Percentiles rank a stretch among this genome's conserved stretches.
These are phyloP conservation scores for Fraxinus xanthoxyloides DNA, from an alignment of 305 asterid species.

Conservation along the genomic window DNA sequence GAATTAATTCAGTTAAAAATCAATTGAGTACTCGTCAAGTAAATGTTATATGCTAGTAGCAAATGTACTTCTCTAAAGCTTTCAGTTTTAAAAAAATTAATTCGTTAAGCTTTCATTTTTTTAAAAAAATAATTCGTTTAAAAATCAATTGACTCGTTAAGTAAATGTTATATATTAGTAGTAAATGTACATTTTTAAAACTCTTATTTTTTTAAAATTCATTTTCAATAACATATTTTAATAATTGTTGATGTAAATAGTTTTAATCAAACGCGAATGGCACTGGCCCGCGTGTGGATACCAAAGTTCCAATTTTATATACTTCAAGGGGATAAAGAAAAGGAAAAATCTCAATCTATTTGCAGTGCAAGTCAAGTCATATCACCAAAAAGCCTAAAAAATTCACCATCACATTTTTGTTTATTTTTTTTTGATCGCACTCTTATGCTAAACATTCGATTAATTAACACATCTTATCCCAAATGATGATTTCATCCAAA, in stretches of 20 bases:
- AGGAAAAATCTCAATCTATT: not conserved
- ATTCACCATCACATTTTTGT: not conserved
- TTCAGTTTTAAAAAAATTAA: too few relatives aligned
- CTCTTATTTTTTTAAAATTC: too few relatives aligned
- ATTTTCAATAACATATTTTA: not conserved
- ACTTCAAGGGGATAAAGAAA: not conserved
- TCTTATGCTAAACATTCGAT: not conserved
- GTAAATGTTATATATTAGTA: too few relatives aligned
- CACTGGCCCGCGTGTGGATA: too few relatives aligned
- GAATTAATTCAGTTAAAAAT: too few relatives aligned
- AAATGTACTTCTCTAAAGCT: not conserved
- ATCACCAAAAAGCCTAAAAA: not conserved
- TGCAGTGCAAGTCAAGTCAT: not conserved
- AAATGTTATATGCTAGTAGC: too few relatives aligned
- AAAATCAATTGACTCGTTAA: not conserved
- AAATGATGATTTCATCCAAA: not conserved
- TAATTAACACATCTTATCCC: not conserved
- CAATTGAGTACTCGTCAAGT: not conserved
- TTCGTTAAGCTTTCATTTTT: too few relatives aligned
- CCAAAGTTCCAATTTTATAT: not conserved
- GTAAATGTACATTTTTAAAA: too few relatives aligned
- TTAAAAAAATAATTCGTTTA: too few relatives aligned
- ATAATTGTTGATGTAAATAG: not conserved
- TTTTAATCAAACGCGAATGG: not conserved
- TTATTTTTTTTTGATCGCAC: not conserved